Evolutionary conservation across 129 eudicot genomes (phyloP).

Genomic region (Erigeron canadensis): DNA sequence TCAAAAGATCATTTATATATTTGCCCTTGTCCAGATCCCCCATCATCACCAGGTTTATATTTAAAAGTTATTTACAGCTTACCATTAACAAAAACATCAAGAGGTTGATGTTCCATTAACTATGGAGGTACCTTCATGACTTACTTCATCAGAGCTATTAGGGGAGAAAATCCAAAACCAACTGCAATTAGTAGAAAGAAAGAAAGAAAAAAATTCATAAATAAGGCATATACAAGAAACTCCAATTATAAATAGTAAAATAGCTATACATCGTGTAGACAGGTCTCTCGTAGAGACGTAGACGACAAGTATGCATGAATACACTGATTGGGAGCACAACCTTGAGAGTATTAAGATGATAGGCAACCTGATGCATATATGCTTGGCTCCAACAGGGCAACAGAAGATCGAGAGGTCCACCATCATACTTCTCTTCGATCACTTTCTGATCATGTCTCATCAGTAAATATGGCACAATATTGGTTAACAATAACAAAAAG

Average conservation of each 20-base stretch:
- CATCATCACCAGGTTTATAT: too few relatives aligned
- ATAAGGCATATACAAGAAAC: conserved; percentile 19
- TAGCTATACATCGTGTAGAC: not conserved
- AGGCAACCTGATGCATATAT: conserved; percentile 75
- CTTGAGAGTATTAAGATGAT: conserved; percentile 80
- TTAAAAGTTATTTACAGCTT: conserved; percentile 13
- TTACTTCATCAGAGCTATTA: conserved; percentile 63
- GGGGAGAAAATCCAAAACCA: conserved; percentile 92
- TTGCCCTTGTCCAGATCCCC: too few relatives aligned
- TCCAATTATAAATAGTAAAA: not conserved
- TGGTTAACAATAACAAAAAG: conserved; percentile 99
- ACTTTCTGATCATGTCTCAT: conserved; percentile 85
- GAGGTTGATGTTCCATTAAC: conserved; percentile 97
- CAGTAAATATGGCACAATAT: conserved; percentile 94
- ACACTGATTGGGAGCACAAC: conserved; percentile 54
- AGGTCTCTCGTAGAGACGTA: not conserved
- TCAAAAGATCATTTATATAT: too few relatives aligned
- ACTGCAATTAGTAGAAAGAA: conserved; percentile 43
- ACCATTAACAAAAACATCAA: conserved; percentile 95
- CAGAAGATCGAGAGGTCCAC: conserved; percentile 86
- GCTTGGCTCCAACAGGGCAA: conserved; percentile 83
- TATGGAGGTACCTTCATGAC: conserved; percentile 77
- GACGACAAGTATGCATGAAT: not conserved
- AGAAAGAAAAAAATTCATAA: not conserved
- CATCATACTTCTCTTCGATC: conserved; percentile 82